Evolutionary conservation across 176 grass and related monocot species (phyloP), one percentile per base, ranked within the genome.

Genomic region (Neostapfia colusana): DNA sequence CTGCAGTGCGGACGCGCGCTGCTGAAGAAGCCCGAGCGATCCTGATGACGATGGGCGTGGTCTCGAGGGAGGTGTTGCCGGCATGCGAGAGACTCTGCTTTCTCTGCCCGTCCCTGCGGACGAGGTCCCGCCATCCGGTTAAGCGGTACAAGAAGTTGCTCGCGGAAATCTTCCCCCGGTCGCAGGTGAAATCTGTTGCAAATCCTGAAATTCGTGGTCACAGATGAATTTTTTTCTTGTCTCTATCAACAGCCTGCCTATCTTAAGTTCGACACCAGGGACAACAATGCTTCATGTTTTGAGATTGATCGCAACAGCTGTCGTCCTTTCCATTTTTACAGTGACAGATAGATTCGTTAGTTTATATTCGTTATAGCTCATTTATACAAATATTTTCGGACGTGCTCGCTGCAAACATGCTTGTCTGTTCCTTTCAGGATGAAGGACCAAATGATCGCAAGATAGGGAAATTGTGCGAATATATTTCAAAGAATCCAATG

Each of bases 381-480:
- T 51, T 7, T 54, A 10, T 21, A 21, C 7, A 54, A 54, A 28
- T 28, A 0, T 27, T 50, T 67, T 59, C 50, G 42, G 4, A 45
- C 27, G 36, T 24, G 13, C 24, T 60, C 38, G 11, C 63, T 81
- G 25, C 17, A 54, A 41, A 25, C 12, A 34, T 63, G 15, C 43
- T 35, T 61, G 24, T 39, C 1, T 48, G 11, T 76, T 86, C 5
- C 17, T 55, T 84, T 84, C 74, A 98, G 95, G 95, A 98, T 46
- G 95, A 94, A 88, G 79, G 28, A 25, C 95, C 95, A 56, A 98
- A 94, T 82, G 91, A 94, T 65, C 87, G 95, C 42, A 91, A 98
- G 75, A 98, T 98, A 8, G 74, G 87, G 6, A 98, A 98, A 90
- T 73, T 98, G 67, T 98, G 95, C 38, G 95, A 98, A 88, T 98